A percentile compares a stretch with the other conserved stretches of the same genome.
Evolutionary conservation across 2,329 filamentous ascomycete genomes (phyloP).

Genomic region (Xylariaceae sp.): DNA sequence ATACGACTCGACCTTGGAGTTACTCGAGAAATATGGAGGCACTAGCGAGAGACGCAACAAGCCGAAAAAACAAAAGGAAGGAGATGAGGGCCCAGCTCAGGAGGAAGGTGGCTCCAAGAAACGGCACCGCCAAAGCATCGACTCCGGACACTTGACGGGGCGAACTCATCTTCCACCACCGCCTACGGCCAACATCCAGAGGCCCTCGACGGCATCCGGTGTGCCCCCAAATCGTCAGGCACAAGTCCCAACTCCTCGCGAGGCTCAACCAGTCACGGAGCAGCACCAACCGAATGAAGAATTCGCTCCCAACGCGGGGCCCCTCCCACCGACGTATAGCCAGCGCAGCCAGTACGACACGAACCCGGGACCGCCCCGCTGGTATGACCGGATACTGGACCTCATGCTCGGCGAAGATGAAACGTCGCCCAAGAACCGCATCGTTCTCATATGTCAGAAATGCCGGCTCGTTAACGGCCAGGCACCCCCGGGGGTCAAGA

Average conservation of each 20-base stretch:
- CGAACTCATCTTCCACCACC: conserved; percentile 53
- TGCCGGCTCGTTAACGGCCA: conserved; percentile 94
- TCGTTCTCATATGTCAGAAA: conserved; percentile 74
- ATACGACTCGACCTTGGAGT: conserved; percentile 88
- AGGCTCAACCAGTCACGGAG: conserved; percentile 20
- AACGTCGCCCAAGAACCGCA: conserved; percentile 81
- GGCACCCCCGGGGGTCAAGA: conserved; percentile 78
- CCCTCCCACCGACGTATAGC: conserved; percentile 21
- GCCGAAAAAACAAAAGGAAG: conserved; percentile 24
- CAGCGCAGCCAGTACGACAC: conserved; percentile 37
- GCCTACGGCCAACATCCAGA: conserved; percentile 57
- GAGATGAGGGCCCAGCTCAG: conserved; percentile 18
- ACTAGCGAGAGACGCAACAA: conserved; percentile 45
- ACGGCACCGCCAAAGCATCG: conserved; percentile 25
- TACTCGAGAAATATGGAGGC: conserved; percentile 90
- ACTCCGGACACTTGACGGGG: conserved; percentile 22
- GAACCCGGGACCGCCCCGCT: conserved; percentile 48
- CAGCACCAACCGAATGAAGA: conserved; percentile 24
- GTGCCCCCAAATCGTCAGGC: conserved; percentile 26
- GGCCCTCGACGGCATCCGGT: conserved; percentile 30
- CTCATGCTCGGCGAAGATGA: conserved; percentile 93
- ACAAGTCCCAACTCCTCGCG: conserved; percentile 15
- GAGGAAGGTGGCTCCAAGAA: conserved; percentile 25
- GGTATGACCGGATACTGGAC: conserved; percentile 94
- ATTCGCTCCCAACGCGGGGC: conserved; percentile 27